Evolutionary conservation across 352 stramenopile species (phyloP).

Genomic region (Globisporangium echinulatum): DNA sequence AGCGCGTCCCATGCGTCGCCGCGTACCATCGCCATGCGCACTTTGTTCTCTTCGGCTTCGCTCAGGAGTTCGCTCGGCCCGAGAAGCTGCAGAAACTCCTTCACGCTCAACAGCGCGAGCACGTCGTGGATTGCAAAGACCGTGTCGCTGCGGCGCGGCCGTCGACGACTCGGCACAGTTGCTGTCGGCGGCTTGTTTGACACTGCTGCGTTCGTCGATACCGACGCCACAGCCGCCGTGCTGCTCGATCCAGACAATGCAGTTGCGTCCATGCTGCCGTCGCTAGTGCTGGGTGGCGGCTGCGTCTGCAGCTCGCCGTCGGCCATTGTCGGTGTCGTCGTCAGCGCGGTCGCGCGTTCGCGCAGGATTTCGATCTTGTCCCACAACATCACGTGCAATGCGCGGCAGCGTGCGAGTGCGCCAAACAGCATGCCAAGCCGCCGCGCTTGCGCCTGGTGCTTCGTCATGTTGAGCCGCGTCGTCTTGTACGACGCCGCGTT

Average conservation of each 20-base stretch:
- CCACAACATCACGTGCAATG: slow-evolving; percentile 65
- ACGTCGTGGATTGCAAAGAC: slow-evolving; percentile 69
- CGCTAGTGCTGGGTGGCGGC: not conserved
- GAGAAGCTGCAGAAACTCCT: slow-evolving; percentile 71
- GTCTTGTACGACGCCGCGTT: slow-evolving; percentile 56
- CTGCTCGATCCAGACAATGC: too few species aligned
- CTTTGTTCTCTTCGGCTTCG: slow-evolving; percentile 51
- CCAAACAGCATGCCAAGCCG: slow-evolving; percentile 69
- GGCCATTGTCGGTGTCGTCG: not conserved
- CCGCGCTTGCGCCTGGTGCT: slow-evolving; percentile 65
- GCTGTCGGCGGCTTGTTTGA: not conserved
- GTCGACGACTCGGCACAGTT: too few species aligned
- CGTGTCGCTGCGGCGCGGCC: slow-evolving; percentile 10
- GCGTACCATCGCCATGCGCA: slow-evolving; percentile 34
- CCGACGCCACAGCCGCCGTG: not conserved
- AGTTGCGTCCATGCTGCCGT: not conserved
- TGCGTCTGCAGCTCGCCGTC: not conserved
- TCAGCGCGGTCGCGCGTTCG: slow-evolving; percentile 3
- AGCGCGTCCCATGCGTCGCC: slow-evolving; percentile 47
- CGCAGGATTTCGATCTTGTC: slow-evolving; percentile 28
- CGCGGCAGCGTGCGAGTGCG: slow-evolving; percentile 57
- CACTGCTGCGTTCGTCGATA: not conserved
- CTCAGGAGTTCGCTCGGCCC: slow-evolving; percentile 57
- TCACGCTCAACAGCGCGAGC: slow-evolving; percentile 50
- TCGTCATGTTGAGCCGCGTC: slow-evolving; percentile 44